Percentiles rank a stretch among this genome's conserved stretches.
Evolutionary conservation across 2,329 filamentous ascomycete genomes (phyloP).

Genomic region (Grosmannia clavigera): DNA sequence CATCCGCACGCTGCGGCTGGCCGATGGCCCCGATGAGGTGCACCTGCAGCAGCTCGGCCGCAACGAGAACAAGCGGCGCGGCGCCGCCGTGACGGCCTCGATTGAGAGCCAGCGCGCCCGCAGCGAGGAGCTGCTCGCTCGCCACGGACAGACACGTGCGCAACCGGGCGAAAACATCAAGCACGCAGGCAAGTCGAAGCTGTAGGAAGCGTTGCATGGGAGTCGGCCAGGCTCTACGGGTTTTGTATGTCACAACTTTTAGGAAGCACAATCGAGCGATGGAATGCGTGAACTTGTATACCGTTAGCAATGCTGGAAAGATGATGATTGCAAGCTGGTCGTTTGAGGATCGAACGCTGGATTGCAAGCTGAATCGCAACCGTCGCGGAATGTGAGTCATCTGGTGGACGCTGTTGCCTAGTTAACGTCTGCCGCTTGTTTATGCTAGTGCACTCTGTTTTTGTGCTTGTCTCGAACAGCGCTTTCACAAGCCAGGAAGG

Average conservation of each 20-base stretch:
- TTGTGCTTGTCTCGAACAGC: not conserved
- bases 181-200: constrained; percentile 25
- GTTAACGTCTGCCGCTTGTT: constrained; percentile 9
- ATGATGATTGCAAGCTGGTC: too few relatives aligned
- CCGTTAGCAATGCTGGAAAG: not conserved
- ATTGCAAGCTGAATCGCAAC: too few relatives aligned
- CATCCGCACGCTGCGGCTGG: constrained; percentile 71
- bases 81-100: constrained; percentile 44
- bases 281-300: too few relatives aligned
- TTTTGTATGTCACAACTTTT: too few relatives aligned
- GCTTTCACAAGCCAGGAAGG: not conserved
- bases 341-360: too few relatives aligned
- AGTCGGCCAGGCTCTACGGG: not conserved
- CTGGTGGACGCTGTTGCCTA: constrained; percentile 6
- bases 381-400: not conserved
- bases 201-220: constrained; percentile 20
- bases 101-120: constrained; percentile 53
- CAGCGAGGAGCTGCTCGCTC: constrained; percentile 51
- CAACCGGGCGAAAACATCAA: constrained; percentile 41
- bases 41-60: constrained; percentile 70
- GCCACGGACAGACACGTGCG: constrained; percentile 35
- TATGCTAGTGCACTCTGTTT: constrained; percentile 1
- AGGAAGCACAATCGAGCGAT: not conserved
- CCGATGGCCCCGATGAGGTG: constrained; percentile 94
- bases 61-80: constrained; percentile 67